Base-by-base conservation (phyloP, 192 early-diverging fungal species). In the Backusella liffmaniae region DNA sequence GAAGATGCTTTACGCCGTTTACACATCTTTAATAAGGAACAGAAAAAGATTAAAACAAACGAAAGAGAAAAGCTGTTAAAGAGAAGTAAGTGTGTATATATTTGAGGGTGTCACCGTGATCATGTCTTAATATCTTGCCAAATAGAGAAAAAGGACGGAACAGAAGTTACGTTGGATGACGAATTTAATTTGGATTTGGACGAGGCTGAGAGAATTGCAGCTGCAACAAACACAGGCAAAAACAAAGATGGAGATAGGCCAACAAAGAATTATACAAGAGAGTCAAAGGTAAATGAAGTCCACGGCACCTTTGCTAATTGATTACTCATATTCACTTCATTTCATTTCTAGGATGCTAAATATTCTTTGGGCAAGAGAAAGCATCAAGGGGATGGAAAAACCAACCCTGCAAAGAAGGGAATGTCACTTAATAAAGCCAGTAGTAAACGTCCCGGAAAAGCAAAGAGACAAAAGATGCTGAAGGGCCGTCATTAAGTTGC, bases 11-110 rank as follows among this genome's bases (percentile, higher is more conserved):
- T 94, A 83, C 89, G 96, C 68, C 94, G 96, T 68, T 84, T 92
- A 67, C 94, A 96, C 82, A 97, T 96, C 89, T 97, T 95, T 81
- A 95, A 95, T 73, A 97, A 97, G 85, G 92, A 97, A 87, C 90
- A 93, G 81, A 89, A 93, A 76, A 77, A 92, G 73, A 96, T 96
- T 85, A 89, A 88, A 49, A 84, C 89, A 41, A 89, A 90, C 12
- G 80, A 97, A 74, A 95, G 95, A 84, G 92, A 96, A 67, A 92
- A 91, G 71, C 80, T 88, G 7, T 88, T 96, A 74, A 95, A 95
- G 84, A 94, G 93, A 87, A 96, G 93, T 83, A 87, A 83, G 80
- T 90, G 81, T 70, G 3, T 74, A 42, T 67, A 18, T 23, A 23
- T 18, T 56, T 41, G 8, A 71, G n/a, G 37, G 15, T 12, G 2